Base-by-base conservation (phyloP, 1,139 yeast species). In the Geotrichum bryndzae region DNA sequence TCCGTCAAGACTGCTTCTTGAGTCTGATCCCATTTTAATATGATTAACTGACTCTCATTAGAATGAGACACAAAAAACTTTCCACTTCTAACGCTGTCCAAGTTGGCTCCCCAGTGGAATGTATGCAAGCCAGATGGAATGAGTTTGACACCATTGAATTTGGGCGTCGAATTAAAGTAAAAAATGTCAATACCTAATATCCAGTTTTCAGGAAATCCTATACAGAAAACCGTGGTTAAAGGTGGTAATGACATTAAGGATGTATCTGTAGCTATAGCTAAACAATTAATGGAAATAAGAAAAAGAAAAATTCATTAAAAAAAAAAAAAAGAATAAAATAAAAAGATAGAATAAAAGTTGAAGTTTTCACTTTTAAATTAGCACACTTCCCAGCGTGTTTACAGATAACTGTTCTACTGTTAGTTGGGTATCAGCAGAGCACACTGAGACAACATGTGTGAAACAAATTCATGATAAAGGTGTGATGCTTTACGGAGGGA, bases 131-230 rank as follows among this genome's bases (percentile, higher is more conserved):
- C 80, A n/a, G 68, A 63, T 1, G 76, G 74, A 18, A 78, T 69
- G 27, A 71, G 68, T 59, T 77, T 77, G 59, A 78, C 67, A 1
- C 81, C 81, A 57, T 65, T 70, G 53, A 77, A 70, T 13, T 68
- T 64, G 0, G 68, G 61, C 22, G 74, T 76, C 1, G 78, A 63
- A 51, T 74, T 71, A 68, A 78, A 77, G 64, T 76, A 77, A 54
- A 74, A 75, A 11, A 75, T 63, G 63, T 78, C 80, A 11, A 78
- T 71, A 1, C 81, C 81, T 0, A 76, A 67, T 1, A 74, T 67
- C 71, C 77, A 73, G 50, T 60, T 54, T n/a, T 55, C 58, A 18
- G 69, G 69, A 45, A 64, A 56, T 46, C 67, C 55, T 25, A 61
- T 51, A 31, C 60, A 61, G 31, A 29, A 54, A 27, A 61, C 51